Base-by-base conservation (phyloP, 352 stramenopile species). In the Pythium grandisporangium region DNA sequence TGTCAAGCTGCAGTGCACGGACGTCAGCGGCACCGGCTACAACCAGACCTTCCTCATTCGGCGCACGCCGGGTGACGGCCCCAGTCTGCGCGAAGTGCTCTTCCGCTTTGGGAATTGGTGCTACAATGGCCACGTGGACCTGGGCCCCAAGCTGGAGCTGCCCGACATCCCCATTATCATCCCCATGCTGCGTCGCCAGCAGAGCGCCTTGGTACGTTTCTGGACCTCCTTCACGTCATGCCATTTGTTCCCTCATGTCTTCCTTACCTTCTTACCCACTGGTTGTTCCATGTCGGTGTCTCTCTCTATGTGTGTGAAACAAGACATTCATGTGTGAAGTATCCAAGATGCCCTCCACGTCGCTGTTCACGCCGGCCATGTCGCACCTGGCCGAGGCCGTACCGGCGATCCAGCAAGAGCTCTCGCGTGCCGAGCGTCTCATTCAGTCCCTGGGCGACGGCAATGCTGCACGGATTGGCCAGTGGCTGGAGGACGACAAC, bases 31-130 rank as follows among this genome's bases (percentile, higher is more conserved):
- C 40, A 46, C 61, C 20, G 79, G 79, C 4, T 89, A 92, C 63
- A 92, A 80, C 50, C 76, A 92, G 39, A 92, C 76, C 5, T 92
- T 92, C 39, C 64, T 90, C 40, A 92, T 90, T 37, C 74, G 74
- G 19, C 77, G 77, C 27, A 86, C 73, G 3, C 61, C 63, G 4
- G 58, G 56, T 16, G 48, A 45, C 2, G 53, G 41, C 10, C 50
- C 54, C 13, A 91, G 64, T 43, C 68, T 95, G 23, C 76, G 86
- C n/a, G 83, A 96, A 39, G 88, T 96, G 35, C 74, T 97, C 23
- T 97, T 97, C 53, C 74, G 90, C 41, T 98, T 97, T 52, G 93
- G 93, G 25, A 94, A 81, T 51, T 98, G 93, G 93, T 98, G 90
- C 66, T 97, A 97, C 75, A 91, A 86, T 45, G 90, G 91, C 2